Evolutionary conservation across 345 rosid species (phyloP).

Genomic region (Passiflora organensis): DNA sequence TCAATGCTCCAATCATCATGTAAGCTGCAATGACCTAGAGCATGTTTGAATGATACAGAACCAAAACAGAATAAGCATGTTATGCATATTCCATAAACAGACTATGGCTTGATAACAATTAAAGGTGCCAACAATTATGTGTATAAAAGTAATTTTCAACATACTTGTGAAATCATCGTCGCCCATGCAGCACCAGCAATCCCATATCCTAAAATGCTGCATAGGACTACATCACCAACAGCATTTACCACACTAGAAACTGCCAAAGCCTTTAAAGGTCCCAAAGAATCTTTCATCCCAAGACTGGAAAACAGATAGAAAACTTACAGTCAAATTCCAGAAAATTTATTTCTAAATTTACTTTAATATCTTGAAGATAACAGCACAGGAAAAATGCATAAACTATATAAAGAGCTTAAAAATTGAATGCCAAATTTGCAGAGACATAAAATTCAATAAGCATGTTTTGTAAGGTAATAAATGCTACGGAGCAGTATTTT

Average conservation of each 20-base stretch:
- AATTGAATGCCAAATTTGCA: neutral
- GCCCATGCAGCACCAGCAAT: constrained; percentile 99
- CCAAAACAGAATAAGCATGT: constrained; percentile 1
- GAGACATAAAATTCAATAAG: neutral
- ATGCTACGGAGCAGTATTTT: neutral
- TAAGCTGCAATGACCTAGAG: constrained; percentile 66
- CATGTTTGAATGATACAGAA: constrained; percentile 2
- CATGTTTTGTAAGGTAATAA: neutral
- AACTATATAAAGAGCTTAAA: neutral
- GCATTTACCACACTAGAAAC: constrained; percentile 70
- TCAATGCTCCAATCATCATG: constrained; percentile 75
- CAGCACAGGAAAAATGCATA: neutral
- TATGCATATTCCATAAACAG: neutral
- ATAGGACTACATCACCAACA: constrained; percentile 66
- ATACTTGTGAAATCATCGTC: constrained; percentile 88
- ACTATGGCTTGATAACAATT: neutral
- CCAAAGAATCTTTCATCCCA: constrained; percentile 99
- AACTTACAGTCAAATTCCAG: neutral
- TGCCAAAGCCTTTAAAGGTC: constrained; percentile 81
- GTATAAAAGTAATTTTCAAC: neutral
- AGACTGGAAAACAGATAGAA: constrained; percentile 45
- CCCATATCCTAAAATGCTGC: constrained; percentile 72
- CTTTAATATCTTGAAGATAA: neutral
- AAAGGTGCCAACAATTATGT: neutral
- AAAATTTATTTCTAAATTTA: neutral